Conservation (phyloP, 2,329 filamentous ascomycete genomes). For the Aspergillus quadrilineatus region DNA sequence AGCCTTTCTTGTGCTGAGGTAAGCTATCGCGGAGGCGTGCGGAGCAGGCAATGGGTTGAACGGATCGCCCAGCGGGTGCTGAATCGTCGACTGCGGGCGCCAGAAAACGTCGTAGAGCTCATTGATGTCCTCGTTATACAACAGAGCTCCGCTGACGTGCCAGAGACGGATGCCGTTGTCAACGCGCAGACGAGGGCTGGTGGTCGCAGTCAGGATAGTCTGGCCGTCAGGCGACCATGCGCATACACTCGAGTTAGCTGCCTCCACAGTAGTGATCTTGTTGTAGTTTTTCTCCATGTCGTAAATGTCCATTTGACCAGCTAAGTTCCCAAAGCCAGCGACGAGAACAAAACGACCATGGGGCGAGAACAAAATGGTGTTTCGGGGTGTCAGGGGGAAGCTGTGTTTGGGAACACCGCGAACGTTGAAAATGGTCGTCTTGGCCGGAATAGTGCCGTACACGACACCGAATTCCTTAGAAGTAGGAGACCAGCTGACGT, state of each 20-base stretch:
- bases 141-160: slow-evolving; percentile 82
- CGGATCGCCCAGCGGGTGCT: slow-evolving; percentile 66
- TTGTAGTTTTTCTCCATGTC: slow-evolving; percentile 90
- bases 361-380: slow-evolving; percentile 93
- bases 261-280: slow-evolving; percentile 92
- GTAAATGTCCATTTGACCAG: slow-evolving; percentile 96
- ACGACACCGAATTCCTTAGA: slow-evolving; percentile 97
- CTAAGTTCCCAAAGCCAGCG: slow-evolving; percentile 94
- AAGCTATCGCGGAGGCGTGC: slow-evolving; percentile 78
- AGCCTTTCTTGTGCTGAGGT: slow-evolving; percentile 83
- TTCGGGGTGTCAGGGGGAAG: slow-evolving; percentile 84
- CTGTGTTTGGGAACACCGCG: slow-evolving; percentile 78
- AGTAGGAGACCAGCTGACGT: slow-evolving; percentile 97
- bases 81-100: slow-evolving; percentile 70
- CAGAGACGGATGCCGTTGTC: slow-evolving; percentile 96
- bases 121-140: slow-evolving; percentile 94
- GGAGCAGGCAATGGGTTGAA: slow-evolving; percentile 72
- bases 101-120: slow-evolving; percentile 90
- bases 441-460: slow-evolving; percentile 98
- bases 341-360: slow-evolving; percentile 90
- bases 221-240: slow-evolving; percentile 96
- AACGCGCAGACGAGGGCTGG: slow-evolving; percentile 88
- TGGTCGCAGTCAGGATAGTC: slow-evolving; percentile 96
- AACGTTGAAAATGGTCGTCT: slow-evolving; percentile 96
- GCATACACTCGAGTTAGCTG: slow-evolving; percentile 92